Base-by-base conservation (phyloP, 306 rosid genomes). In the Cucurbita ficifolia region DNA sequence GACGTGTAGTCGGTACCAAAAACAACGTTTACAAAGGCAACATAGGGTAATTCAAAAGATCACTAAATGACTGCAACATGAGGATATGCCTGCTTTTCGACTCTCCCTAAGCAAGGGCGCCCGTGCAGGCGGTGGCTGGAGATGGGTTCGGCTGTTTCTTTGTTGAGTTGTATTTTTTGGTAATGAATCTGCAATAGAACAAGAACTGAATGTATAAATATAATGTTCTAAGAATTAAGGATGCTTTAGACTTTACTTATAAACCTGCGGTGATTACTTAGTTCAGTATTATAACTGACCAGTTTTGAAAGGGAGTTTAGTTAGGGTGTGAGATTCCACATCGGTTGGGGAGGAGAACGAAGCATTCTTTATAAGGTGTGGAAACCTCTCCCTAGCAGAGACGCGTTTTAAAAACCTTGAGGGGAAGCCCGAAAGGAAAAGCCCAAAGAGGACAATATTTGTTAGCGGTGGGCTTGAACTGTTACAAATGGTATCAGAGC, bases 111-210 rank as follows among this genome's bases (percentile, higher is more conserved):
- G 92, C 97, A 70, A 89, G 81, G 22, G 95, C 96, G 77, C 92
- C 92, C 5, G 84, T 82, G 76, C 93, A 90, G 36, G 96, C 96
- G 6, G 93, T 87, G 53, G 79, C 89, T 8, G 97, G 96, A 79
- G 87, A 73, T 76, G 72, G 79, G 36, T 83, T 89, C 0, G 82
- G 82, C 75, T 87, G 92, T 75, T 83, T 89, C 89, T 86, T 94
- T 22, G 88, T 72, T 48, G 92, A 85, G 79, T 96, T 91, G 85
- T 81, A 88, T 72, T 90, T 93, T 86, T 86, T 89, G 82, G 97
- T 88, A 65, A 86, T 84, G 82, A 95, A 95, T 87, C 99, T 95
- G 88, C 77, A 45, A 77, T 75, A 46, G 56, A 46, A 21, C 39
- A 68, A 46, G 7, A 19, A 58, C 76, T 61, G 57, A 38, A 69